Evolutionary conservation across 805 yeast genomes (phyloP), one percentile per base, ranked within the genome.

Genomic region (Candida sithepensis): DNA sequence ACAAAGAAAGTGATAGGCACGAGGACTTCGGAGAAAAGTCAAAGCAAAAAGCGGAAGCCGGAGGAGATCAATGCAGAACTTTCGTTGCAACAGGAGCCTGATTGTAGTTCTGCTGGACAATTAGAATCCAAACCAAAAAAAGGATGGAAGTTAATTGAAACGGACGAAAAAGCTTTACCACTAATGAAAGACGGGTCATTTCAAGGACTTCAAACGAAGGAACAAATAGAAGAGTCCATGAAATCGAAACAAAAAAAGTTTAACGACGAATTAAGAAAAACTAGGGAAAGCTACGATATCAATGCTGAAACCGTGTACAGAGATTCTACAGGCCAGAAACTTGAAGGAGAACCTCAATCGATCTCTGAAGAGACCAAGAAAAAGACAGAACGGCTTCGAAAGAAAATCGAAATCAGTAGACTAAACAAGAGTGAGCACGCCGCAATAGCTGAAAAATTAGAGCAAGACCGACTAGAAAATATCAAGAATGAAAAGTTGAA

Each of bases 311-410:
- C 85, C 0, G 68, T 80, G 0, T 77, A 75, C 56, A 75, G 94
- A 70, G 92, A 86, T 58, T 66, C 75, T 2, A 59, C 73, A 1
- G 95, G 95, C 16, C 67, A 77, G 28, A 70, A 49, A 37, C 18
- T 56, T 7, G 51, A 34, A 8, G 23, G 40, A 36, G 20, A 51
- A 44, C 13, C 44, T 32, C 16, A 44, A 48, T 2, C 26, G 41
- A 16, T 19, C 32, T 10, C 38, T n/a, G 18, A 32, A 43, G 44
- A 49, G 55, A 46, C 46, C 42, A 20, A 51, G 42, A 24, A 50
- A 48, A 43, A 48, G 48, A 45, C 51, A 49, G 43, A 58, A 33
- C 48, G 52, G 21, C 59, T 51, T 60, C 61, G 56, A 61, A 55
- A 46, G 42, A 51, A 55, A 44, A 58, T 51, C 53, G 55, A 59